These are phyloP conservation scores for Cladorrhinum samala DNA, from an alignment of 495 filamentous ascomycete genomes.

Conservation along the genomic window DNA sequence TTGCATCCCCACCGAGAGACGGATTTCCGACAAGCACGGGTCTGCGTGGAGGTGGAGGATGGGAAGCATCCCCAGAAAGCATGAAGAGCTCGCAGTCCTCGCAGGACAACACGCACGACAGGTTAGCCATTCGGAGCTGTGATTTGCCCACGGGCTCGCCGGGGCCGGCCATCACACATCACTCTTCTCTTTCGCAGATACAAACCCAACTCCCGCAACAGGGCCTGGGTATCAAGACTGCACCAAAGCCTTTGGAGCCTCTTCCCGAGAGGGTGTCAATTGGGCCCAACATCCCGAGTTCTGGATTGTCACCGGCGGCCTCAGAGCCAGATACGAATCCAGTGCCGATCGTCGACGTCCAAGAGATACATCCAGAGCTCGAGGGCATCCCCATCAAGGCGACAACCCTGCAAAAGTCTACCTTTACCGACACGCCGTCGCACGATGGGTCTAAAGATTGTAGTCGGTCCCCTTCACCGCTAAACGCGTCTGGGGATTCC, in stretches of 20 bases:
- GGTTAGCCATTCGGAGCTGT: background rate
- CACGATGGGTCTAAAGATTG: slow-evolving; percentile 15
- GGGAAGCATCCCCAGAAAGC: slow-evolving; percentile 20
- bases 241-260: slow-evolving; percentile 1
- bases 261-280: slow-evolving; percentile 11
- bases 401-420: slow-evolving; percentile 34
- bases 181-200: slow-evolving; percentile 9
- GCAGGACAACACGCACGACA: slow-evolving; percentile 10
- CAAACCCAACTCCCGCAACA: slow-evolving; percentile 1
- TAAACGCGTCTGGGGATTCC: slow-evolving; percentile 9
- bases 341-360: slow-evolving; percentile 37
- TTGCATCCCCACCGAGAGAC: slow-evolving; percentile 14
- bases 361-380: slow-evolving; percentile 39
- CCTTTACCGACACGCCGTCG: slow-evolving; percentile 32
- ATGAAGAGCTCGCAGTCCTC: slow-evolving; percentile 24
- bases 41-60: slow-evolving; percentile 24
- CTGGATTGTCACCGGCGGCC: slow-evolving; percentile 13
- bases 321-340: slow-evolving; percentile 16
- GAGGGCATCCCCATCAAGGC: slow-evolving; percentile 42
- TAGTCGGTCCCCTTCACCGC: slow-evolving; percentile 19
- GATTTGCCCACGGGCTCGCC: background rate
- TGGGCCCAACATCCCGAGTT: slow-evolving; percentile 1
- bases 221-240: background rate
- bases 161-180: slow-evolving; percentile 2
- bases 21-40: slow-evolving; percentile 11